Base-by-base conservation (phyloP, 2,329 filamentous ascomycete species). In the Fusarium torreyae region DNA sequence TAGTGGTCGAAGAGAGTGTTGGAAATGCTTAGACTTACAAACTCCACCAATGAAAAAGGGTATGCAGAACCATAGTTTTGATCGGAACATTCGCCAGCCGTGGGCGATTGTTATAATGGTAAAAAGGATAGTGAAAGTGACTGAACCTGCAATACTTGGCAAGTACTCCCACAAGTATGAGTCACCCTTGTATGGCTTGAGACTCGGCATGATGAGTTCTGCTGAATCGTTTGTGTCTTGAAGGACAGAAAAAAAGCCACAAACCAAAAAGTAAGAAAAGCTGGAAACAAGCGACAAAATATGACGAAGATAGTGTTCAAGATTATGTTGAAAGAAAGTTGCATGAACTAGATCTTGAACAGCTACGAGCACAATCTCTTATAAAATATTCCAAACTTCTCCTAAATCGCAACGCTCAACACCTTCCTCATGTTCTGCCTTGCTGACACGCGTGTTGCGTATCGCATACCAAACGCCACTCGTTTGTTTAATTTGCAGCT, bases 61-160 rank as follows among this genome's bases (percentile, higher is more conserved):
- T 2, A 81, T 76, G 60, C 85, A 85, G 68, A 84, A 88, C 80
- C 83, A 86, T 13, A 81, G 82, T 34, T 80, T 77, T 4, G 80
- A 80, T 26, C 77, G 81, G 20, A 80, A 69, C 42, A 86, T 77
- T 26, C 80, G 79, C 61, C 75, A 83, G 2, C 69, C 64, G 63
- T 88, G 85, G 3, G 74, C 67, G 1, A 71, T 33, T 0, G 85
- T 83, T 2, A 81, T 68, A 3, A 81, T 8, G 7, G 69, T 40
- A 69, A 87, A 87, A 2, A 88, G 68, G 20, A 81, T 44, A 1
- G 78, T 68, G 57, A 87, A 86, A 5, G 82, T 72, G 17, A 83
- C 73, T 1, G 84, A 84, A 0, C 81, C 83, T 0, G 79, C 75
- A 0, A 86, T 56, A 0, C 82, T 84, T 0, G 86, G 85, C 6